Evolutionary conservation across 2,329 filamentous ascomycete species (phyloP).

Genomic region (Ophiostoma himal-ulmi): DNA sequence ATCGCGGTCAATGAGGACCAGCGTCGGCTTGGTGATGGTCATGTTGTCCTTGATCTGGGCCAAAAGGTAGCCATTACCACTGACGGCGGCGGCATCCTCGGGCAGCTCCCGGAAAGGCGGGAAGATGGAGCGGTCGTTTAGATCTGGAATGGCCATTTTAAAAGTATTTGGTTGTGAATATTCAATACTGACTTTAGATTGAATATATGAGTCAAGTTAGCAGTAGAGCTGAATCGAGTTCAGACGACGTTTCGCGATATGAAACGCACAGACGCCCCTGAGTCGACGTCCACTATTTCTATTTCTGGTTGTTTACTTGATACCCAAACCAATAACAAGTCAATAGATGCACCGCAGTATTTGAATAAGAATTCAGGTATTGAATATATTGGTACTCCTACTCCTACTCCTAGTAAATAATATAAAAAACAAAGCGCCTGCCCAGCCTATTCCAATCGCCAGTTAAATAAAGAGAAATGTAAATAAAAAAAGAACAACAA

Average conservation of each 20-base stretch:
- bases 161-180: not conserved
- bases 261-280: slow-evolving; percentile 19
- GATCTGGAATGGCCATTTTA: slow-evolving; percentile 31
- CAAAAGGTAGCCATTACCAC: slow-evolving; percentile 32
- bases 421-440: not conserved
- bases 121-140: slow-evolving; percentile 33
- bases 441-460: not conserved
- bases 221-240: not conserved
- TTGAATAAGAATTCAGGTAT: not conserved
- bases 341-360: not conserved
- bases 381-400: not conserved
- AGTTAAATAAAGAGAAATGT: not conserved
- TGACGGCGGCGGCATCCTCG: slow-evolving; percentile 16
- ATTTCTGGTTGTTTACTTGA: not conserved
- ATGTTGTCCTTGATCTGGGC: slow-evolving; percentile 44
- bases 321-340: not conserved
- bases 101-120: slow-evolving; percentile 35
- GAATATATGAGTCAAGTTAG: not conserved
- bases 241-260: slow-evolving; percentile 7
- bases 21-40: slow-evolving; percentile 46
- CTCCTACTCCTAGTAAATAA: not conserved
- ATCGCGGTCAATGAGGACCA: slow-evolving; percentile 40
- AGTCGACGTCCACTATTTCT: not conserved
- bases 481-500: not conserved
- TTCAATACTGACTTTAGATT: no score